Base-by-base conservation (phyloP, 805 yeast species). In the Candida maesae region DNA sequence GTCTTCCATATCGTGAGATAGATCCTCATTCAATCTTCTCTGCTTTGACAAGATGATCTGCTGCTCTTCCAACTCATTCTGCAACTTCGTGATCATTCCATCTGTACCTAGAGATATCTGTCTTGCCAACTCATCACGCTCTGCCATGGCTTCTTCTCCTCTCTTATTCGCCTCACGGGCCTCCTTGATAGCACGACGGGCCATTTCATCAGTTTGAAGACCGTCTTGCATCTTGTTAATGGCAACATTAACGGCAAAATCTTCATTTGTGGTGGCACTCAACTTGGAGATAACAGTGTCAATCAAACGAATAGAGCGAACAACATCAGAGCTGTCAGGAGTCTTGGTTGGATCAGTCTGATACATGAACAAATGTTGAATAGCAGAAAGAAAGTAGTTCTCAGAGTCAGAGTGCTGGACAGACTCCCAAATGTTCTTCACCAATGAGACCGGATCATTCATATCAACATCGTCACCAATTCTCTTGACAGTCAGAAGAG, bases 181-280 rank as follows among this genome's bases (percentile, higher is more conserved):
- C 40, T 76, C 88, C 40, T 56, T 58, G 40, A 67, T 72, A 46
- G 96, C 95, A 45, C 84, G 72, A 38, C 79, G 70, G 11, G 95
- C 95, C 63, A 82, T 81, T 39, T 87, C 95, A 59, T 91, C 96
- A 0, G 96, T 85, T 50, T 81, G 80, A 55, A 90, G 70, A 20
- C 84, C 73, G 32, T 87, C 80, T 44, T 78, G 70, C 34, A 91
- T 66, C 41, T 79, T 70, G 53, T 85, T 88, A 26, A 90, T 79
- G 2, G 95, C 86, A 35, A 84, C 77, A 39, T 83, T 85, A 49
- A 87, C 71, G 13, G 86, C 78, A n/a, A 80, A 70, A 35, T 80
- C 84, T 44, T 72, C 72, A 36, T 62, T 63, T 52, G 61, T 62
- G 11, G 73, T 60, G 53, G 61, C 65, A 4, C 81, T 71, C 20